Conservation (phyloP, 2,329 filamentous ascomycete genomes). For the Claviceps humidiphila region DNA sequence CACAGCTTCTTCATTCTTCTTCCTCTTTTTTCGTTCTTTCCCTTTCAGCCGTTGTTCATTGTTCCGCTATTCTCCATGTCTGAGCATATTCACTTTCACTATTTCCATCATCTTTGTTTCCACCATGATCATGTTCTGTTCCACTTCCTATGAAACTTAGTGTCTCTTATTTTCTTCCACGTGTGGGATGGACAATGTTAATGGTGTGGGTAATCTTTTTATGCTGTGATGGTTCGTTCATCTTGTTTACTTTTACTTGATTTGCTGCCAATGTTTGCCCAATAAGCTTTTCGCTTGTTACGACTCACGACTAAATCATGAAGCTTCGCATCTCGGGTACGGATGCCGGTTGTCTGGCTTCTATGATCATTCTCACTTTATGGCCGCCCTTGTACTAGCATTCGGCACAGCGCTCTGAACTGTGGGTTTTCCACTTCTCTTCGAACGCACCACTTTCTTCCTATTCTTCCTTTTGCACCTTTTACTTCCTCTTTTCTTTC, state of each 20-base stretch:
- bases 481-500: neutral
- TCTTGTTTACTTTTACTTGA: slow-evolving; percentile 1
- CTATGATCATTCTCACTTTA: slow-evolving; percentile 3
- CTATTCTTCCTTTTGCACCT: neutral
- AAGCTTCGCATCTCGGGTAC: neutral
- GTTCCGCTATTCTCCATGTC: neutral
- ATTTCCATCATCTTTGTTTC: neutral
- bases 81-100: slow-evolving; percentile 2
- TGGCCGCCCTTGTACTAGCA: slow-evolving; percentile 9
- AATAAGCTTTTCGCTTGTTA: slow-evolving; percentile 1
- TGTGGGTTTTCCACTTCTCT: neutral
- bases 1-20: slow-evolving; percentile 1
- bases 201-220: neutral
- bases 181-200: slow-evolving; percentile 1
- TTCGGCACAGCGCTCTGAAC: neutral
- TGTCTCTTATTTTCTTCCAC: slow-evolving; percentile 3
- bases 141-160: neutral
- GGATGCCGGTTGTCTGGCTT: neutral
- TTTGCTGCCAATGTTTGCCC: slow-evolving; percentile 4
- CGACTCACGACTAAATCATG: slow-evolving; percentile 3
- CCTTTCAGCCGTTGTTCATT: slow-evolving; percentile 7
- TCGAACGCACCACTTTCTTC: neutral
- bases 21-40: neutral
- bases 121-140: slow-evolving; percentile 2
- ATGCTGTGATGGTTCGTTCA: neutral